A percentile compares a stretch with the other conserved stretches of the same genome.
Conservation (phyloP, 441 rosid genomes). For the Iberis amara region DNA sequence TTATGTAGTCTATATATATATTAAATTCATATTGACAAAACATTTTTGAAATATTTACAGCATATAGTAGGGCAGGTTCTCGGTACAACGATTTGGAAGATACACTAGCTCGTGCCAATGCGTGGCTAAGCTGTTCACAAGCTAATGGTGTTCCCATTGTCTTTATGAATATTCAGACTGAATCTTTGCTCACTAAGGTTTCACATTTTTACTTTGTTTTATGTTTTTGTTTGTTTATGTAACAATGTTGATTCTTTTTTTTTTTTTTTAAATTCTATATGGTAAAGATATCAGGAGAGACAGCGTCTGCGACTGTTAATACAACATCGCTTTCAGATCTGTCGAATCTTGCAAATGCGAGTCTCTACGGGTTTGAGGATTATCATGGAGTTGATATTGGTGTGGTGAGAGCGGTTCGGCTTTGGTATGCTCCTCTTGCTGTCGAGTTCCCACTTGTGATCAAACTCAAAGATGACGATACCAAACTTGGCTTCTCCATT, state of each 20-base stretch:
- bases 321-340: constrained; percentile 77
- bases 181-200: constrained; percentile 92
- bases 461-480: constrained; percentile 62
- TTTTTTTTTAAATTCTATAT: not conserved
- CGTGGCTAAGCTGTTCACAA: constrained; percentile 82
- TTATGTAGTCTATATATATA: not conserved
- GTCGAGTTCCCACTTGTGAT: constrained; percentile 66
- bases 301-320: constrained; percentile 76
- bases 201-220: not conserved
- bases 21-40: not conserved
- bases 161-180: constrained; percentile 87
- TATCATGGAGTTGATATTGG: constrained; percentile 95
- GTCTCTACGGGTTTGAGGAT: constrained; percentile 92
- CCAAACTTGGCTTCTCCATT: constrained; percentile 86
- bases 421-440: constrained; percentile 78
- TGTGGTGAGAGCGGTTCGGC: constrained; percentile 85
- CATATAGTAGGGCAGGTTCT: constrained; percentile 61
- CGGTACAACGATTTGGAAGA: constrained; percentile 90
- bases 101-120: constrained; percentile 85
- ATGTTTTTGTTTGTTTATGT: not conserved
- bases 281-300: constrained; percentile 83
- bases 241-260: constrained; percentile 1
- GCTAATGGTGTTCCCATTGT: constrained; percentile 73
- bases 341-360: constrained; percentile 63
- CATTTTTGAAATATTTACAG: constrained; percentile 12